phyloP scores from a whole-genome alignment of 2,329 filamentous ascomycete species.

The Coniochaeta sp. region DNA sequence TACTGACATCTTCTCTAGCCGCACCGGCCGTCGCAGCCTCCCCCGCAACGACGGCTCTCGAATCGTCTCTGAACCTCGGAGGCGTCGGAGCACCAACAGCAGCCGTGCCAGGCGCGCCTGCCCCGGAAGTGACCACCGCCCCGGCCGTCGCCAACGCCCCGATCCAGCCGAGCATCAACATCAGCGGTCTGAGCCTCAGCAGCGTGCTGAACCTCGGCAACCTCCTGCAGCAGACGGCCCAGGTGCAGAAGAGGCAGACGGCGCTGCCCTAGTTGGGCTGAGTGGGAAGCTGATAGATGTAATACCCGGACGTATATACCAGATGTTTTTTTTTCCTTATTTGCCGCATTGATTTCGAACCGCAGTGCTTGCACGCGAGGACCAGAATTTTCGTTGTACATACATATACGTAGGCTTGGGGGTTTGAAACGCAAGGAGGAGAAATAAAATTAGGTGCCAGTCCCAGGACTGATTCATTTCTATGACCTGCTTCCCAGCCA shows the following conservation, averaged over 20 bases:
- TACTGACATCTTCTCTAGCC: background rate
- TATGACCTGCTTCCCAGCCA: background rate
- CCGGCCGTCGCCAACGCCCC: slow-evolving; percentile 17
- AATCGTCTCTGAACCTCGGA: slow-evolving; percentile 20
- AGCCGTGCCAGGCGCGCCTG: slow-evolving; percentile 10
- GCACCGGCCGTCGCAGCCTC: background rate
- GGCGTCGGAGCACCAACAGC: slow-evolving; percentile 14
- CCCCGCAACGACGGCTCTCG: slow-evolving; percentile 9
- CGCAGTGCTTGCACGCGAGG: background rate
- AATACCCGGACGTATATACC: background rate
- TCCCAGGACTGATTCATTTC: background rate
- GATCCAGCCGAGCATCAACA: slow-evolving; percentile 22
- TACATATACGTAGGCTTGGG: background rate
- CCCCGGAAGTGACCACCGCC: slow-evolving; percentile 11
- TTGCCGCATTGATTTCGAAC: background rate
- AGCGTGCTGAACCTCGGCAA: slow-evolving; percentile 38
- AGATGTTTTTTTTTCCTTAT: background rate
- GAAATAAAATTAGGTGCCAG: background rate
- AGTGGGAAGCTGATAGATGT: slow-evolving; percentile 1
- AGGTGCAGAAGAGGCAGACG: slow-evolving; percentile 1
- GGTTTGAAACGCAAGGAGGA: background rate
- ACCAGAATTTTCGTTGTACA: background rate
- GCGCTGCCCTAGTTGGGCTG: background rate
- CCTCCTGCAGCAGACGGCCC: slow-evolving; percentile 20
- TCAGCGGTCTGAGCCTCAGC: slow-evolving; percentile 32